Conservation (phyloP, 768 basidiomycete species). For the Zangia roseola region DNA sequence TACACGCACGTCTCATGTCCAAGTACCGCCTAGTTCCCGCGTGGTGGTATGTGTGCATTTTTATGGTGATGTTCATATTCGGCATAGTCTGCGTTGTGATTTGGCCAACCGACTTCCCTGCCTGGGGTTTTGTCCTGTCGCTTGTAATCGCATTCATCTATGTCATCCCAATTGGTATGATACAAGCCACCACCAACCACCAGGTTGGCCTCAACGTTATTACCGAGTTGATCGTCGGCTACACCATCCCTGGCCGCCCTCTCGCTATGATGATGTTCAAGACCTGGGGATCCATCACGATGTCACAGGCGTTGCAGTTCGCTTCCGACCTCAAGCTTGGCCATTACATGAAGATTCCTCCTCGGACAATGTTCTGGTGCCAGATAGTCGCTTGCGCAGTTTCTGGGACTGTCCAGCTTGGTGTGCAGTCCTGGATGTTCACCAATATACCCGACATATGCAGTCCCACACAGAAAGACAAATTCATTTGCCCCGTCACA, state of each 20-base stretch:
- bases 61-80: conserved; percentile 56
- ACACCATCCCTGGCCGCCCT: conserved; percentile 56
- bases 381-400: conserved; percentile 64
- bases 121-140: conserved; percentile 45
- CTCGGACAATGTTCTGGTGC: conserved; percentile 63
- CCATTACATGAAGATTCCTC: conserved; percentile 71
- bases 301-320: conserved; percentile 66
- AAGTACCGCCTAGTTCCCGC: conserved; percentile 58
- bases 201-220: conserved; percentile 70
- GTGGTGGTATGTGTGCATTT: conserved; percentile 52
- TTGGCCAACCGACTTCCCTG: conserved; percentile 53
- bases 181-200: conserved; percentile 80
- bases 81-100: conserved; percentile 58
- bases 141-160: conserved; percentile 55
- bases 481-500: conserved; percentile 69
- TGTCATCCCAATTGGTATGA: conserved; percentile 73
- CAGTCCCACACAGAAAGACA: conserved; percentile 34
- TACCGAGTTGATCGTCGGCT: conserved; percentile 70
- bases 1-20: conserved; percentile 60
- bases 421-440: conserved; percentile 64
- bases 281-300: conserved; percentile 66
- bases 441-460: conserved; percentile 38
- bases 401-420: conserved; percentile 66
- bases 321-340: conserved; percentile 76
- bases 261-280: conserved; percentile 82